A percentile compares a stretch with the other conserved stretches of the same genome.
Evolutionary conservation across 2,329 filamentous ascomycete species (phyloP).

Genomic region (Aspergillus uvarum): DNA sequence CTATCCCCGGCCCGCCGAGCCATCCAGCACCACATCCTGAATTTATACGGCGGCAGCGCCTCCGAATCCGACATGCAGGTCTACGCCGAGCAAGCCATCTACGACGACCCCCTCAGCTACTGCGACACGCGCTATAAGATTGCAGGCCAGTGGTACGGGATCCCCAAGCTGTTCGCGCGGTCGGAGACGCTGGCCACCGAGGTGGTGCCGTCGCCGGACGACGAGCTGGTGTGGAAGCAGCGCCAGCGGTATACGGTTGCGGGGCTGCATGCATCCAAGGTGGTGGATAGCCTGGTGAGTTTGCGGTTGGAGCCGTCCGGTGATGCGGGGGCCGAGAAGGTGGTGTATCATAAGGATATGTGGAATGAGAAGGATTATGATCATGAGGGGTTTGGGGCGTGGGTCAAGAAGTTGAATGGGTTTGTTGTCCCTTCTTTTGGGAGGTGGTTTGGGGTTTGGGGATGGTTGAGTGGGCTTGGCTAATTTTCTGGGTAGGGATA

Average conservation of each 20-base stretch:
- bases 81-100: constrained; percentile 12
- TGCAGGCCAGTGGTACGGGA: constrained; percentile 16
- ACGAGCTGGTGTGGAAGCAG: constrained; percentile 15
- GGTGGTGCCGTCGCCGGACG: neutral
- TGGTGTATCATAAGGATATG: constrained; percentile 18
- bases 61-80: constrained; percentile 13
- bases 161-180: constrained; percentile 12
- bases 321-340: constrained; percentile 4
- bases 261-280: constrained; percentile 5
- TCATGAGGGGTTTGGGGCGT: constrained; percentile 10
- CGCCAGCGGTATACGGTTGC: constrained; percentile 9
- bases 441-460: neutral
- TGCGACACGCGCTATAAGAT: constrained; percentile 17
- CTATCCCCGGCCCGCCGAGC: constrained; percentile 1
- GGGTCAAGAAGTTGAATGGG: constrained; percentile 16
- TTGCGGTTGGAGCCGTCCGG: constrained; percentile 1
- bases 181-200: constrained; percentile 14
- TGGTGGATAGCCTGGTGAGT: constrained; percentile 14
- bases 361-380: constrained; percentile 13
- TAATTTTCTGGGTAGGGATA: constrained; percentile 4
- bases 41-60: constrained; percentile 10
- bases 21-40: constrained; percentile 11
- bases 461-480: too few relatives aligned
- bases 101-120: constrained; percentile 17
- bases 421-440: neutral